Conservation (phyloP, 768 basidiomycete species). For the Agaricus blazei region DNA sequence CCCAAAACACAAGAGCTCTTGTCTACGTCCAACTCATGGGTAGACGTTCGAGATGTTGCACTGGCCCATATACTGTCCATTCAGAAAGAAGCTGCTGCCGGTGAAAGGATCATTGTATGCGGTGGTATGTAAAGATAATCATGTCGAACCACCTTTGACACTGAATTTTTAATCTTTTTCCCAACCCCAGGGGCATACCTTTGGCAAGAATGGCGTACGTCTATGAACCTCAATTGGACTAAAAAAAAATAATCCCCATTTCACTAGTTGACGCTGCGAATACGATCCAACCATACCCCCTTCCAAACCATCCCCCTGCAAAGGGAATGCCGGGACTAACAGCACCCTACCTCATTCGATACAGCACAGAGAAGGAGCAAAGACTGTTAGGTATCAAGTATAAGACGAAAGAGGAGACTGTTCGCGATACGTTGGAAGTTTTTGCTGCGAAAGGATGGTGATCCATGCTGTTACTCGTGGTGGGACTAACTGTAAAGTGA, state of each 20-base stretch:
- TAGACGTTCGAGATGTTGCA: slow-evolving; percentile 55
- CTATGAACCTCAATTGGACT: not conserved
- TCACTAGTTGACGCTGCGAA: slow-evolving; percentile 27
- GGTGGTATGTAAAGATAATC: slow-evolving; percentile 19
- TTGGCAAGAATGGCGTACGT: slow-evolving; percentile 33
- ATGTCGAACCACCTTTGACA: not conserved
- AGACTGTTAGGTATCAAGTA: slow-evolving; percentile 27
- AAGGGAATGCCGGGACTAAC: slow-evolving; percentile 23
- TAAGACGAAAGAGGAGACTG: slow-evolving; percentile 23
- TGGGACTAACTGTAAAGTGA: too few species aligned
- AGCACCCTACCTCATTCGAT: slow-evolving; percentile 15
- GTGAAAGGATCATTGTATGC: slow-evolving; percentile 52
- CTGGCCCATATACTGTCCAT: slow-evolving; percentile 51
- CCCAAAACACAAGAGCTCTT: slow-evolving; percentile 18
- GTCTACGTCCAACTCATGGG: slow-evolving; percentile 23
- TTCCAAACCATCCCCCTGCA: slow-evolving; percentile 19
- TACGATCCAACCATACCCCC: slow-evolving; percentile 18
- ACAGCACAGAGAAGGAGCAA: slow-evolving; percentile 22
- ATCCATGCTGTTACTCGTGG: not conserved
- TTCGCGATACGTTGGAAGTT: slow-evolving; percentile 25
- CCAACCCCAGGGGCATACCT: slow-evolving; percentile 13
- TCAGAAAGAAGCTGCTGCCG: slow-evolving; percentile 44
- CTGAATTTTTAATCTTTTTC: not conserved
- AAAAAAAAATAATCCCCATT: too few species aligned
- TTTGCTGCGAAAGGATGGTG: slow-evolving; percentile 30